Percentiles rank a stretch among this genome's conserved stretches.
phyloP scores from a whole-genome alignment of 441 rosid genomes.

The Gossypium gossypioides region DNA sequence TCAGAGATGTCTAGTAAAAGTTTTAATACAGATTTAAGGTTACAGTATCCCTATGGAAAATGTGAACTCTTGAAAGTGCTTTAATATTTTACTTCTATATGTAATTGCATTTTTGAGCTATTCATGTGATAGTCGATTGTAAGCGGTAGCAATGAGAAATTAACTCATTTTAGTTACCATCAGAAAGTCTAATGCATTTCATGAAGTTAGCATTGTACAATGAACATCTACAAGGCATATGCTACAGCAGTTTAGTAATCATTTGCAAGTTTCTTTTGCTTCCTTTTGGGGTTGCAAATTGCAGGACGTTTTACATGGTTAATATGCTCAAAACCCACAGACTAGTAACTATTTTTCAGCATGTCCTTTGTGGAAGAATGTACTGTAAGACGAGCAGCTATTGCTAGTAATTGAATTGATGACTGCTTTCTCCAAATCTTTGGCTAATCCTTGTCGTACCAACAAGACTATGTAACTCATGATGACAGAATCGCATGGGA shows the following conservation, averaged over 20 bases:
- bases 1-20: not conserved
- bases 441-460: not conserved
- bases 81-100: not conserved
- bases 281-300: not conserved
- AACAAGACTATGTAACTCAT: conserved; percentile 21
- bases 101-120: not conserved
- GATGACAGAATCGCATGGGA: conserved; percentile 30
- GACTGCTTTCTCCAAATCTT: conserved; percentile 12
- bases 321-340: not conserved
- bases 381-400: not conserved
- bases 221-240: not conserved
- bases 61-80: not conserved
- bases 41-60: not conserved
- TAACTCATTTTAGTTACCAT: not conserved
- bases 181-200: not conserved
- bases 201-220: not conserved
- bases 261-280: not conserved
- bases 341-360: not conserved
- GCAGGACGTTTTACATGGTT: not conserved
- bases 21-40: not conserved
- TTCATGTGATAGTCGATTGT: not conserved
- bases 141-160: not conserved
- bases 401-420: not conserved
- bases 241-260: not conserved
- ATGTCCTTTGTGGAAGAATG: not conserved